Percentiles rank a stretch among this genome's conserved stretches.
phyloP scores from a whole-genome alignment of 2,329 filamentous ascomycete species.

The Paraphaeosphaeria sporulosa region DNA sequence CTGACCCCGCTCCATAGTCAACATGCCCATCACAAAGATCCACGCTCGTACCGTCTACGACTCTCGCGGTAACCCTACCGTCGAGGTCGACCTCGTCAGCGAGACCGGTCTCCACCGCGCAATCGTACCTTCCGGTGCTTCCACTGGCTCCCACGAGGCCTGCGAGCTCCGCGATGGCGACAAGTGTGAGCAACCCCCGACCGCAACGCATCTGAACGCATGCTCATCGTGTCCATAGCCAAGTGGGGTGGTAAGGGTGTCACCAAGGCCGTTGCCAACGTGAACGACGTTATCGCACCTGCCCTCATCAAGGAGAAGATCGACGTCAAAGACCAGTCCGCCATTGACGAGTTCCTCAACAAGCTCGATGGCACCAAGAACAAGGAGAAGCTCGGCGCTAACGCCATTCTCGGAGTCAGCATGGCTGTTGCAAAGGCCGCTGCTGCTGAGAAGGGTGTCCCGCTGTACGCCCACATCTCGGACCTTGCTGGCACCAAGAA shows the following conservation, averaged over 20 bases:
- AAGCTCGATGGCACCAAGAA: constrained; percentile 64
- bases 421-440: constrained; percentile 67
- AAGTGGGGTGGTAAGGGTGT: constrained; percentile 65
- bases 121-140: constrained; percentile 96
- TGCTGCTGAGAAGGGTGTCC: constrained; percentile 62
- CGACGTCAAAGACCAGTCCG: constrained; percentile 63
- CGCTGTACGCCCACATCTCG: constrained; percentile 66
- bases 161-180: constrained; percentile 63
- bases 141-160: constrained; percentile 69
- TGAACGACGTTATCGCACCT: constrained; percentile 63
- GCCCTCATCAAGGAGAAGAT: constrained; percentile 62
- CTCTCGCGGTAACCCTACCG: constrained; percentile 97
- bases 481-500: constrained; percentile 61
- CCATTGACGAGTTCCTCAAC: constrained; percentile 62
- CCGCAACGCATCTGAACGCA: background rate
- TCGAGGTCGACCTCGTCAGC: constrained; percentile 96
- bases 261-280: constrained; percentile 63
- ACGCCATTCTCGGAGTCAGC: constrained; percentile 67
- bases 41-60: constrained; percentile 86
- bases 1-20: constrained; percentile 51
- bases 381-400: constrained; percentile 67
- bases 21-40: constrained; percentile 74
- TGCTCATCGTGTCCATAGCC: constrained; percentile 20
- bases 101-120: constrained; percentile 96
- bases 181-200: constrained; percentile 39